Base-by-base conservation (phyloP, 2,329 filamentous ascomycete species). In the Ophioceras dolichostomum region DNA sequence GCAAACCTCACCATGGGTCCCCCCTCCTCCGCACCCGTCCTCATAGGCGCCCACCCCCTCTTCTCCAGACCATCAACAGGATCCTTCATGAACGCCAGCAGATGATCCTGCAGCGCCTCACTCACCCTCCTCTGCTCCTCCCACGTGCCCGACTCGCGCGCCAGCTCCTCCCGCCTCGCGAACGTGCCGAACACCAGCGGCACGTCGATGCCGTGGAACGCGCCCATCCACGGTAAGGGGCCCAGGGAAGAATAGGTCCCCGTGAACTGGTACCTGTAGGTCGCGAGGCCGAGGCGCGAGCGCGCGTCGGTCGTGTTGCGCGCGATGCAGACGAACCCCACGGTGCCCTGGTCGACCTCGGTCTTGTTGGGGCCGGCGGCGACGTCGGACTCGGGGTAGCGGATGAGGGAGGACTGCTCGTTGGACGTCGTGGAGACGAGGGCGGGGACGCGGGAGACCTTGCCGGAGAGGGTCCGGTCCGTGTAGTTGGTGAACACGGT, bases 201-300 rank as follows among this genome's bases (percentile, higher is more conserved):
- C 20, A 39, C 22, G 32, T 42, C 41, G 32, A 36, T 36, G 12
- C 38, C 35, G 17, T 42, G 41, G 32, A 35, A 42, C 5, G 41
- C 37, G 21, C 41, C 41, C 41, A 40, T 37, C 40, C 40, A 41
- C 21, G 24, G 33, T 19, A 56, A 50, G 19, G 59, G 58, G 6
- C 56, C 57, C 12, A 63, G 41, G 37, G 58, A 59, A 14, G 49
- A 51, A 38, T 58, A 63, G 39, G 61, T 62, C 5, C 60, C 60
- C 6, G 53, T 50, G 33, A 62, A 62, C 36, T 60, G 52, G 41
- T 62, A 64, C 16, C 59, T 54, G 40, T 61, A 62, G 0, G 59
- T 62, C 26, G 44, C 53, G 34, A 49, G 32, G 8, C 40, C 38
- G 8, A 30, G 34, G 21, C 17, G 7, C 1, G 39, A 38, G 20